A percentile compares a stretch with the other conserved stretches of the same genome.
Conservation (phyloP, 2,329 filamentous ascomycete species). For the Pyrenophora teres region DNA sequence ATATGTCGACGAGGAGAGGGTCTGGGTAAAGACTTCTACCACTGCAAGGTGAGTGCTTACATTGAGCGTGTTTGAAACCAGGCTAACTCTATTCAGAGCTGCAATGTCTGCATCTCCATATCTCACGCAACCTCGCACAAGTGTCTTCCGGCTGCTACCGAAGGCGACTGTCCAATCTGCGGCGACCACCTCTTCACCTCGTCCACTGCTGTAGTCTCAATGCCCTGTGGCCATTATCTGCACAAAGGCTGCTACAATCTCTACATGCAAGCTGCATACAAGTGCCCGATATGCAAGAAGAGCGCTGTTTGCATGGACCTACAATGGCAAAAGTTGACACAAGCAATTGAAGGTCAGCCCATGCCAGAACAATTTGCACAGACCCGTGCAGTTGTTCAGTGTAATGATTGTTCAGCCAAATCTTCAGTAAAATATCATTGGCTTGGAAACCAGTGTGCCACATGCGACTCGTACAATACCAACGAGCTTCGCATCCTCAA, state of each 20-base stretch:
- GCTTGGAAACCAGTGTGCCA: constrained; percentile 85
- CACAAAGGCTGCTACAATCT: constrained; percentile 87
- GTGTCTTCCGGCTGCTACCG: constrained; percentile 77
- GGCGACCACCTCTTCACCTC: constrained; percentile 97
- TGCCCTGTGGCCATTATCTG: constrained; percentile 95
- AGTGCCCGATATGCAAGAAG: constrained; percentile 95
- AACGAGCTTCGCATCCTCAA: constrained; percentile 54
- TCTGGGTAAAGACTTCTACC: constrained; percentile 94
- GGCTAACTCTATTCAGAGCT: constrained; percentile 53
- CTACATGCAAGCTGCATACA: constrained; percentile 88
- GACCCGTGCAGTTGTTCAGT: constrained; percentile 81
- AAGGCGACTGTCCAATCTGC: constrained; percentile 96
- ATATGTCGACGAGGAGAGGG: constrained; percentile 92
- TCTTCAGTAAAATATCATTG: constrained; percentile 90
- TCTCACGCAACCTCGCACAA: constrained; percentile 82
- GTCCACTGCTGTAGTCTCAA: constrained; percentile 84
- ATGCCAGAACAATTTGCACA: constrained; percentile 85
- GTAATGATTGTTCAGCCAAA: constrained; percentile 92
- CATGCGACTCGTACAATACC: constrained; percentile 61
- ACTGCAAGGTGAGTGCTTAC: constrained; percentile 80
- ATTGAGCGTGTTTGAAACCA: neutral
- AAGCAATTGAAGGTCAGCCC: constrained; percentile 83
- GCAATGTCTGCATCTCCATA: constrained; percentile 92
- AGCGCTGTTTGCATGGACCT: constrained; percentile 97
- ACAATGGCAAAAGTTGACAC: constrained; percentile 87